Conservation (phyloP, 768 basidiomycete species). For the Xerocomellus amylosporus region DNA sequence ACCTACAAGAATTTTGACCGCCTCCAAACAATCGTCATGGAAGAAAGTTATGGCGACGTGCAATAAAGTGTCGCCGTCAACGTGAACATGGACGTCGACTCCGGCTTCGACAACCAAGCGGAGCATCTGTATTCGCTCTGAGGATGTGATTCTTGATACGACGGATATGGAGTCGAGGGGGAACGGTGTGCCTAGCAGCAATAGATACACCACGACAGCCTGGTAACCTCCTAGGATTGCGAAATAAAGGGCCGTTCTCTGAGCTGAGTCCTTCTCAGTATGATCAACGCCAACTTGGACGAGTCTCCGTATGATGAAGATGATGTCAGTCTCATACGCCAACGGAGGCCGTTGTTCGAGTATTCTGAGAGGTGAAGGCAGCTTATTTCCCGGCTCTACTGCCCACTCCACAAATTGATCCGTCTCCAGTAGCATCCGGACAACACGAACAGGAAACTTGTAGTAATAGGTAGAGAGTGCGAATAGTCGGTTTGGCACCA, state of each 20-base stretch:
- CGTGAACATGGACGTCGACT: neutral
- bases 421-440: conserved; percentile 3
- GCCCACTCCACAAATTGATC: conserved; percentile 11
- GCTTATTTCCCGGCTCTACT: neutral
- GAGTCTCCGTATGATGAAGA: conserved; percentile 6
- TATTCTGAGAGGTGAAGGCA: neutral
- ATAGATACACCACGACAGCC: neutral
- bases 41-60: neutral
- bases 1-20: neutral
- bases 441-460: conserved; percentile 3
- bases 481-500: conserved; percentile 3
- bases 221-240: conserved; percentile 3
- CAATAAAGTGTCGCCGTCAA: neutral
- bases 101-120: neutral
- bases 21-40: neutral
- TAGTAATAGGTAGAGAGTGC: neutral
- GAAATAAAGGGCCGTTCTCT: neutral
- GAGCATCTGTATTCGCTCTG: neutral
- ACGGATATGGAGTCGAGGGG: neutral
- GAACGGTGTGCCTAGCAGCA: neutral
- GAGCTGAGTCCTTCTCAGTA: neutral
- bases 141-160: neutral
- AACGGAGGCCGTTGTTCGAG: conserved; percentile 1
- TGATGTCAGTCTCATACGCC: conserved; percentile 4
- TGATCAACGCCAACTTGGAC: conserved; percentile 2